Base-by-base conservation (phyloP, 1,284 basidiomycete species). In the Vanrija humicola region DNA sequence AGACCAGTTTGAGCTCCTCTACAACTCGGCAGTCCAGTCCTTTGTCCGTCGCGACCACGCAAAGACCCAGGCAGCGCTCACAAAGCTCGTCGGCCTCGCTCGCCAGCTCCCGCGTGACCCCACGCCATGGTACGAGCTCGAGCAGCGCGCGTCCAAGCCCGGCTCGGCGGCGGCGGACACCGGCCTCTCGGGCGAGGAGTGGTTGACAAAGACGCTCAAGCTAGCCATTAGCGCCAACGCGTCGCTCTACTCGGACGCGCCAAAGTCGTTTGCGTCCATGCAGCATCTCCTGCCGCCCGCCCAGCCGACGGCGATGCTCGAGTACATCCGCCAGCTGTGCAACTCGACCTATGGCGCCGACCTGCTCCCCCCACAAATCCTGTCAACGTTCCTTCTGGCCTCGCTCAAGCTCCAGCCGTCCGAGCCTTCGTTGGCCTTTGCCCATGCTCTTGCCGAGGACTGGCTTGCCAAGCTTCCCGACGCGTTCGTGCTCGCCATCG, bases 21-120 rank as follows among this genome's bases (percentile, higher is more conserved):
- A 75, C 64, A 73, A 73, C 57, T 62, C 67, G 9, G 70, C 73
- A 25, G 70, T 72, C 23, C 73, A 75, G 54, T 66, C 69, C n/a
- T 75, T 75, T 50, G 71, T 75, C 18, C 63, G 73, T 9, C 64
- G 71, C 28, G 73, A 75, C 56, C 73, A 75, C 48, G 50, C 63
- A 57, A 71, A 69, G 55, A 70, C 71, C 12, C 68, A 71, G 42
- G 62, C 64, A 8, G 59, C 66, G 5, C 65, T 75, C 5, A 43
- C 52, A 6, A 59, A 64, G 29, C 56, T 75, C 1, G 50, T 73
- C 8, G 55, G 53, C 5, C 57, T 64, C 5, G 55, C 63, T 2
- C 43, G 48, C 16, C 25, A 43, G 43, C 54, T 64, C 25, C 58
- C 51, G 18, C 48, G 53, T 38, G 48, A 48, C 21, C 16, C 51